phyloP scores from a whole-genome alignment of 2,329 filamentous ascomycete species.

The Xylaria sp. region DNA sequence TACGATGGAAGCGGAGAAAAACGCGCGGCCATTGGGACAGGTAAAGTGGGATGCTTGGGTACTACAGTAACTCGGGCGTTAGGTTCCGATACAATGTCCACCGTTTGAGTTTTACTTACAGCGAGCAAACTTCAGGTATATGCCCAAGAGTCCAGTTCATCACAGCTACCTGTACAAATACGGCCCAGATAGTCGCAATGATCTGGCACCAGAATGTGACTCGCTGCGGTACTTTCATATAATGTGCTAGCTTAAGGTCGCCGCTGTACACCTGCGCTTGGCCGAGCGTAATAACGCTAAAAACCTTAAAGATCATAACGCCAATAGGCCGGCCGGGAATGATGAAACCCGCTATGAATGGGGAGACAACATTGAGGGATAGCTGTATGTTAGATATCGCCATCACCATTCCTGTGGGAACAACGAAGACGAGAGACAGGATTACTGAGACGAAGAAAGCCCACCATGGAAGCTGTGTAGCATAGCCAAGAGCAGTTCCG shows the following conservation, averaged over 20 bases:
- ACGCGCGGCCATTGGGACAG: slow-evolving; percentile 54
- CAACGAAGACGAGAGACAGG: slow-evolving; percentile 57
- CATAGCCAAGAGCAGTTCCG: slow-evolving; percentile 57
- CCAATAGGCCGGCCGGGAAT: slow-evolving; percentile 65
- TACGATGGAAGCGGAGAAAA: slow-evolving; percentile 64
- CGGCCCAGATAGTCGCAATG: slow-evolving; percentile 59
- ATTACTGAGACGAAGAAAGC: slow-evolving; percentile 61
- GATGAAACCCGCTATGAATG: slow-evolving; percentile 68
- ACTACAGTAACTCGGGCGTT: slow-evolving; percentile 32
- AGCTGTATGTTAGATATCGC: slow-evolving; percentile 63
- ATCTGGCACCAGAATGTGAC: slow-evolving; percentile 62
- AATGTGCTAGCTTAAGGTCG: slow-evolving; percentile 53
- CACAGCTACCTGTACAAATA: slow-evolving; percentile 60
- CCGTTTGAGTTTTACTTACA: slow-evolving; percentile 45
- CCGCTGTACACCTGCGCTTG: slow-evolving; percentile 51
- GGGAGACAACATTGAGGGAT: slow-evolving; percentile 63
- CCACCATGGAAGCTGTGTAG: slow-evolving; percentile 64
- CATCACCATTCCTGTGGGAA: slow-evolving; percentile 59
- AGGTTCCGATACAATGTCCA: background rate
- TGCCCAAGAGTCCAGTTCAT: slow-evolving; percentile 60
- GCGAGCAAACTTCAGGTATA: slow-evolving; percentile 56
- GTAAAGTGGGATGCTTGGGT: slow-evolving; percentile 56
- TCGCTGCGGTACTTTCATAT: slow-evolving; percentile 57
- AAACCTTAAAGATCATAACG: slow-evolving; percentile 68
- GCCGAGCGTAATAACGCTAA: slow-evolving; percentile 52